Percentiles rank a stretch among this genome's conserved stretches.
phyloP scores from a whole-genome alignment of 768 basidiomycete genomes.

The Russula sp. region DNA sequence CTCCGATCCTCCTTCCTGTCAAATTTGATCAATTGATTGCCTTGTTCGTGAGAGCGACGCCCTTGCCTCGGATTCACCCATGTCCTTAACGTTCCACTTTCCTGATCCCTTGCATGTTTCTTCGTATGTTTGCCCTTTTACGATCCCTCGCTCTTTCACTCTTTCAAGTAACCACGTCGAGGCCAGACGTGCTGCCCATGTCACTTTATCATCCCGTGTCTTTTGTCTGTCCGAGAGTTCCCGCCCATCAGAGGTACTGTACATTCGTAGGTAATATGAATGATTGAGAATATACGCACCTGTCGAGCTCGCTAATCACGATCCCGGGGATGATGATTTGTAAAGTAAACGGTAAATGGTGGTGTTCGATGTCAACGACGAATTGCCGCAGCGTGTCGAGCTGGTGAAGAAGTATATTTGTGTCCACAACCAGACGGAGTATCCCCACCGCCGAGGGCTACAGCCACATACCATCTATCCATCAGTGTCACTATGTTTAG shows the following conservation, averaged over 20 bases:
- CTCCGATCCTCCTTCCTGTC: slow-evolving; percentile 30
- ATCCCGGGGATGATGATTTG: slow-evolving; percentile 60
- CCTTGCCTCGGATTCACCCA: slow-evolving; percentile 35
- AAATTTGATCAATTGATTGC: neutral
- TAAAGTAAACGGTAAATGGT: slow-evolving; percentile 40
- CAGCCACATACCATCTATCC: neutral
- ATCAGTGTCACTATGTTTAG: neutral
- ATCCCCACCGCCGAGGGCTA: slow-evolving; percentile 20
- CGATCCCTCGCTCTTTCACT: slow-evolving; percentile 46
- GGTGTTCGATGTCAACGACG: slow-evolving; percentile 50
- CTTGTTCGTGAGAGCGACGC: neutral
- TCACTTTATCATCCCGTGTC: slow-evolving; percentile 11
- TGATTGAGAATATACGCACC: slow-evolving; percentile 35
- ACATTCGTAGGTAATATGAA: neutral
- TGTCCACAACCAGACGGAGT: slow-evolving; percentile 61
- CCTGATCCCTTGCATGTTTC: slow-evolving; percentile 55
- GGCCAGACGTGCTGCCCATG: slow-evolving; percentile 31
- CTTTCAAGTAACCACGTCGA: slow-evolving; percentile 61
- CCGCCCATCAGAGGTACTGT: neutral
- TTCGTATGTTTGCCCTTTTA: slow-evolving; percentile 54
- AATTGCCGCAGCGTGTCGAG: slow-evolving; percentile 59
- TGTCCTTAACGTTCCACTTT: slow-evolving; percentile 50
- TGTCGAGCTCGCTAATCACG: slow-evolving; percentile 73
- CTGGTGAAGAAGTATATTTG: slow-evolving; percentile 67
- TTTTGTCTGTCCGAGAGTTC: slow-evolving; percentile 5